These are phyloP conservation scores for Allantophomopsis lycopodina DNA, from an alignment of 2,329 filamentous ascomycete genomes.

Conservation along the genomic window DNA sequence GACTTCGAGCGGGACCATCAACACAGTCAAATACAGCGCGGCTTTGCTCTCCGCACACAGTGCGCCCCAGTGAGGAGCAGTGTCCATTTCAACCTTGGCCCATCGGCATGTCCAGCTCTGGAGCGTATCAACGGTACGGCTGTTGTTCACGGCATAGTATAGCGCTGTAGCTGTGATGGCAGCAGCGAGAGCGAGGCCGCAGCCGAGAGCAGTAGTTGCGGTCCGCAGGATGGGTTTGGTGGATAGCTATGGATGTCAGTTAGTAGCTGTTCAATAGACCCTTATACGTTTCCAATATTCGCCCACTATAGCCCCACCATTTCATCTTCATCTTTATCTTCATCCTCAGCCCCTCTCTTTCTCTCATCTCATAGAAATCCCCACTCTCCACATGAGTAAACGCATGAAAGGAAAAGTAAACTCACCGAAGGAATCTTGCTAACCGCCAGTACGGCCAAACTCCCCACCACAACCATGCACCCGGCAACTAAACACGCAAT, in stretches of 20 bases:
- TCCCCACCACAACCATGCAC: slow-evolving; percentile 34
- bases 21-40: slow-evolving; percentile 36
- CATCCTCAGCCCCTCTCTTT: no score
- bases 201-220: slow-evolving; percentile 19
- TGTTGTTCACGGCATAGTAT: slow-evolving; percentile 42
- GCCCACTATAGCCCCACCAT: no score
- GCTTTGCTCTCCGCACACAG: slow-evolving; percentile 42
- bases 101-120: slow-evolving; percentile 52
- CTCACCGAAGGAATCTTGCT: slow-evolving; percentile 37
- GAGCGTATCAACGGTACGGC: slow-evolving; percentile 35
- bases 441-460: slow-evolving; percentile 30
- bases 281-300: not conserved
- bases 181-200: slow-evolving; percentile 27
- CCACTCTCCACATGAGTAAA: no score
- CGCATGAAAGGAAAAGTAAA: slow-evolving; percentile 4
- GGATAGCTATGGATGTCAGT: slow-evolving; percentile 21
- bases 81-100: slow-evolving; percentile 34
- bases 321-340: no score
- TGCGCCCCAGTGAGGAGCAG: slow-evolving; percentile 37
- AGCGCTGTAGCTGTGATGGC: slow-evolving; percentile 39
- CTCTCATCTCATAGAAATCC: no score
- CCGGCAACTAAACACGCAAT: slow-evolving; percentile 35
- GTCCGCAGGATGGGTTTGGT: slow-evolving; percentile 3
- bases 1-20: slow-evolving; percentile 42
- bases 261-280: not conserved